Evolutionary conservation across 805 yeast genomes (phyloP).

Genomic region (Suhomyces kilbournensis): DNA sequence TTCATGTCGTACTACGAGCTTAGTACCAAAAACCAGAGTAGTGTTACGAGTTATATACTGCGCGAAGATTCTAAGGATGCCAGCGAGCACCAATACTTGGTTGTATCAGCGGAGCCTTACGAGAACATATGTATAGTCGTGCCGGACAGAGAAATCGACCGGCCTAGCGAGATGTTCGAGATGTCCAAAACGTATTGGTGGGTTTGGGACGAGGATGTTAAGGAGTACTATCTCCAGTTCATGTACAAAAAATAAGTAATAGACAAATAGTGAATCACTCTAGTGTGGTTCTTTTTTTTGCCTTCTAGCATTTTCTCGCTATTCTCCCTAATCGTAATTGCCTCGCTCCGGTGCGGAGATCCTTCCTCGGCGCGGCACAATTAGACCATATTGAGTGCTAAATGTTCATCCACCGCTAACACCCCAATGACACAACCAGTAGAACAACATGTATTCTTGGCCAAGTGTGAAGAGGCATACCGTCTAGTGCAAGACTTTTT

Average conservation of each 20-base stretch:
- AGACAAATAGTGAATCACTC: neutral
- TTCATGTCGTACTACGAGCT: slow-evolving; percentile 77
- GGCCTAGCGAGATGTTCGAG: slow-evolving; percentile 21
- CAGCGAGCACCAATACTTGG: slow-evolving; percentile 61
- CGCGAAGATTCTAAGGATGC: slow-evolving; percentile 17
- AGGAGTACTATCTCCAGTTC: slow-evolving; percentile 68
- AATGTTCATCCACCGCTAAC: neutral
- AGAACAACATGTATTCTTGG: slow-evolving; percentile 10
- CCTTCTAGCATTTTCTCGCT: neutral
- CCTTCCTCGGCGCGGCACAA: slow-evolving; percentile 1
- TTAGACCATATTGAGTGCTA: neutral
- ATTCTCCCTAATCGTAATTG: neutral
- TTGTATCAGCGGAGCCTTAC: slow-evolving; percentile 87
- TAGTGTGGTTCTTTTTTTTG: neutral
- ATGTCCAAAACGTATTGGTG: slow-evolving; percentile 52
- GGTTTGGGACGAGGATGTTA: slow-evolving; percentile 69
- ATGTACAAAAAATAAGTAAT: slow-evolving; percentile 38
- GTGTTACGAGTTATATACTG: slow-evolving; percentile 23
- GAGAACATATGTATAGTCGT: slow-evolving; percentile 75
- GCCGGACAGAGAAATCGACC: slow-evolving; percentile 56
- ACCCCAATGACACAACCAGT: slow-evolving; percentile 4
- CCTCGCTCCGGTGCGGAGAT: neutral
- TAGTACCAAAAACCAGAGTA: slow-evolving; percentile 37
- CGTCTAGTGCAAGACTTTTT: slow-evolving; percentile 29
- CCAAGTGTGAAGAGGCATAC: slow-evolving; percentile 31